Evolutionary conservation across 495 filamentous ascomycete genomes (phyloP).

Genomic region (Aspergillus carlsbadensis): DNA sequence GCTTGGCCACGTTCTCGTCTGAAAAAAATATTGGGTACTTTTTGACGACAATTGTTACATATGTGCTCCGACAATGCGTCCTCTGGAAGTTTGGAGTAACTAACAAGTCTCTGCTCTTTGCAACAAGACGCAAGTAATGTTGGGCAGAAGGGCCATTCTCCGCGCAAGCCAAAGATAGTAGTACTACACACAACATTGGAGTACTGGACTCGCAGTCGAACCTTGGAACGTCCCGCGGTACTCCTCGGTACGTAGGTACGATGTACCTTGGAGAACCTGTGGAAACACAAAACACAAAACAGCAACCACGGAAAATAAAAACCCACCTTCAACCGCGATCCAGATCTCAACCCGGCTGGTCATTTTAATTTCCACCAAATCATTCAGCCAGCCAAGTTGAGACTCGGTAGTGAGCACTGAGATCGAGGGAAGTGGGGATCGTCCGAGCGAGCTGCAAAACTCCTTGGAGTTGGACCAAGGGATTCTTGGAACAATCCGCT

Average conservation of each 20-base stretch:
- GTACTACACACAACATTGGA: too few species aligned
- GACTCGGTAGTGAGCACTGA: too few species aligned
- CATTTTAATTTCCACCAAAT: slow-evolving; percentile 1
- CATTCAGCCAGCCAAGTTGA: slow-evolving; percentile 11
- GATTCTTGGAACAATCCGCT: slow-evolving; percentile 3
- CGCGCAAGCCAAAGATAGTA: too few species aligned
- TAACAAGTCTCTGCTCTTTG: too few species aligned
- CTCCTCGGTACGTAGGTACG: too few species aligned
- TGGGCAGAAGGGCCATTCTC: not conserved
- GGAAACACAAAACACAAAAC: slow-evolving; percentile 1
- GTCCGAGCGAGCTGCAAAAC: slow-evolving; percentile 1
- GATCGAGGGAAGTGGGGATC: slow-evolving; percentile 15
- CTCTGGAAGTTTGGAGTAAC: too few species aligned
- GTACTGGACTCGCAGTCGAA: too few species aligned
- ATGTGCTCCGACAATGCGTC: too few species aligned
- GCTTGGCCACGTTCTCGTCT: too few species aligned
- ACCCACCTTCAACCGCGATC: slow-evolving; percentile 9
- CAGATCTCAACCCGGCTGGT: not conserved
- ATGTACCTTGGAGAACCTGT: slow-evolving; percentile 6
- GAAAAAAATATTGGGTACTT: too few species aligned
- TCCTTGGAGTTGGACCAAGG: slow-evolving; percentile 6
- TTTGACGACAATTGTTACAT: too few species aligned
- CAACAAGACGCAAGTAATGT: not conserved
- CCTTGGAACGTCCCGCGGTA: slow-evolving; percentile 4
- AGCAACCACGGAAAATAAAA: not conserved